Base-by-base conservation (phyloP, 148 eudicot species). In the Rhododendron ferrugineum region DNA sequence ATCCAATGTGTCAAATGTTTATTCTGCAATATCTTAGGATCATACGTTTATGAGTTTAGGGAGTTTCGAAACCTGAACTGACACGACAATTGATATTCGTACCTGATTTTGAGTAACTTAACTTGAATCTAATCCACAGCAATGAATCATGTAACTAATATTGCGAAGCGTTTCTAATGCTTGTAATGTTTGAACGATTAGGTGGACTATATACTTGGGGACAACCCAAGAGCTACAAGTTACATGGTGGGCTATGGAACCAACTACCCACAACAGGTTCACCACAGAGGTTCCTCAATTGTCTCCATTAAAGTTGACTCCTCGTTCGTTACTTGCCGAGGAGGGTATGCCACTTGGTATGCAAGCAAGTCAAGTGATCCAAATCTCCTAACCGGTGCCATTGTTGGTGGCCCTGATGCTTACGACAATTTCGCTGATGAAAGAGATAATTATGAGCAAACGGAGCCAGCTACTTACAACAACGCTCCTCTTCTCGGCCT, bases 171-270 rank as follows among this genome's bases (percentile, higher is more conserved):
- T 4, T 54, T 52, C 54, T 50, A 30, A 47, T 28, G 13, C 2
- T 16, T 18, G 2, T 22, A 11, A n/a, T 56, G n/a, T 32, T 52
- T 37, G 72, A 15, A 82, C 30, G 8, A 30, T 36, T 83, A 96
- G 98, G 92, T 97, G 83, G 99, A 97, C 86, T 97, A 97, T 88
- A 93, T 97, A 64, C 98, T 97, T 16, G 99, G 99, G 80, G 98
- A 97, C 92, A 97, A 97, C 91, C 99, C 99, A 42, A 95, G 99
- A 86, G 99, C 94, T 77, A 97, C 98, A 49, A 97, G 99, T 84
- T 97, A 97, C 91, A 97, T 97, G 99, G 99, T 97, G 4, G 99
- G 99, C 15, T 97, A 97, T 18, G 98, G 98, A 75, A 93, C 79
- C 91, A 97, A 91, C 87, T 97, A 91, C 88, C 99, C 99, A 2